Evolutionary conservation across 2,329 filamentous ascomycete genomes (phyloP).

Genomic region (Trichophyton mentagrophytes): DNA sequence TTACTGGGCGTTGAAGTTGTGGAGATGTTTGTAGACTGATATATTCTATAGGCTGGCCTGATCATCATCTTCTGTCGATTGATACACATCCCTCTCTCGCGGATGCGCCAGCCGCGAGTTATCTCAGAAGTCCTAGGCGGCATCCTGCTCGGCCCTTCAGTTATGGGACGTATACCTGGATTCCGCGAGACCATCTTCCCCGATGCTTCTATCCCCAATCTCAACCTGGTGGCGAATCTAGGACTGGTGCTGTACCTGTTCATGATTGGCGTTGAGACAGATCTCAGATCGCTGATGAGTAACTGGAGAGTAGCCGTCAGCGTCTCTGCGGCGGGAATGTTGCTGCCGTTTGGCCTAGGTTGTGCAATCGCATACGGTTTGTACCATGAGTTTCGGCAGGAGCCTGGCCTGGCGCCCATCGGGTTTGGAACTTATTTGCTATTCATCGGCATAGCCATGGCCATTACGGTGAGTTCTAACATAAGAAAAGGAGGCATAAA

Average conservation of each 20-base stretch:
- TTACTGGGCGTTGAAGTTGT: too few relatives aligned
- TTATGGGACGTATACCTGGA: constrained; percentile 72
- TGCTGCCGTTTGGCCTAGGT: constrained; percentile 69
- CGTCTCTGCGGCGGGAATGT: constrained; percentile 68
- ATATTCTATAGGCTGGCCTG: constrained; percentile 46
- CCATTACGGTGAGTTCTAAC: constrained; percentile 58
- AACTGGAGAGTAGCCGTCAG: constrained; percentile 72
- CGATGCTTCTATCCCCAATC: constrained; percentile 55
- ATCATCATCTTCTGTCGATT: constrained; percentile 64
- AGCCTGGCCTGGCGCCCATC: constrained; percentile 44
- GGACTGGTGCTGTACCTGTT: constrained; percentile 78
- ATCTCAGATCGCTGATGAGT: constrained; percentile 59
- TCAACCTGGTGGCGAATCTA: constrained; percentile 68
- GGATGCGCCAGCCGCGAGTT: constrained; percentile 65
- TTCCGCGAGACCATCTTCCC: constrained; percentile 71
- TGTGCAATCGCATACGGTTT: constrained; percentile 69
- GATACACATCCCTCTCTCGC: constrained; percentile 63
- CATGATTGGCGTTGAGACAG: constrained; percentile 75
- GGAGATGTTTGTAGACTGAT: too few relatives aligned
- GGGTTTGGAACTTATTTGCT: constrained; percentile 52
- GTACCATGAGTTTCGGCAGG: constrained; percentile 57
- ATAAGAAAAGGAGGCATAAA: not conserved
- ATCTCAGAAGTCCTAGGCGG: constrained; percentile 79
- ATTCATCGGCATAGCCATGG: constrained; percentile 86
- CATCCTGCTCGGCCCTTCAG: constrained; percentile 72